Evolutionary conservation across 495 filamentous ascomycete species (phyloP), one percentile per base, ranked within the genome.

Genomic region (Margaritispora aquatica): DNA sequence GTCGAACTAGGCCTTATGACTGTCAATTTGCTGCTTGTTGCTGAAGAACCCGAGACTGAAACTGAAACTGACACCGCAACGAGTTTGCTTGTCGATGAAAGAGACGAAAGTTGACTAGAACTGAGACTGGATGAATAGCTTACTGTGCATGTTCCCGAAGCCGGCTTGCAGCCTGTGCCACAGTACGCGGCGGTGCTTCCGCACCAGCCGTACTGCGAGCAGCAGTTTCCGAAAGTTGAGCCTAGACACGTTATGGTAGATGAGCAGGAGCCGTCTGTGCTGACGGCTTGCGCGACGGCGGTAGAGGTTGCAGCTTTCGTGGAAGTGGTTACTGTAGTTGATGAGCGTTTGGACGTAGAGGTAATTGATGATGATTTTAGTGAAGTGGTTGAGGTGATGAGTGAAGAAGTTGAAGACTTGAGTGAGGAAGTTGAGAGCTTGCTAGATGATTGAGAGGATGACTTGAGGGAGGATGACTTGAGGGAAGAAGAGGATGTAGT

Each of bases 121-220:
- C 41, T 21, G 59, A n/a, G 29, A 19, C 64, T 7, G 5, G 57
- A 50, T 26, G 56, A 47, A 0, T 38, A 48, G 38, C 54, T 57
- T 26, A 21, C 54, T 2, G 52, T 58, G 24, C 62, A 64, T 13
- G 53, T 65, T 7, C 70, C 67, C 46, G 61, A 66, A 27, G 55
- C 63, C 8, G 65, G 8, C 31, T 74, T 68, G 50, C 74, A 76
- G 5, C 71, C 71, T 9, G 63, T 59, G 1, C 70, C 71, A 57
- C 73, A 76, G 54, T 75, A 76, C 10, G 54, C 70, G 15, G 57
- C 58, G 9, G 66, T 59, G 26, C 61, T 67, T 8, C 72, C 73
- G 52, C 70, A 73, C 24, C 51, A 73, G 13, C 69, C 68, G 50
- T 69, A 67, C 38, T 68, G 62, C 15, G 62, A 66, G 62, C 70